Evolutionary conservation across 305 asterid genomes (phyloP).

Genomic region (Solanum chacoense): DNA sequence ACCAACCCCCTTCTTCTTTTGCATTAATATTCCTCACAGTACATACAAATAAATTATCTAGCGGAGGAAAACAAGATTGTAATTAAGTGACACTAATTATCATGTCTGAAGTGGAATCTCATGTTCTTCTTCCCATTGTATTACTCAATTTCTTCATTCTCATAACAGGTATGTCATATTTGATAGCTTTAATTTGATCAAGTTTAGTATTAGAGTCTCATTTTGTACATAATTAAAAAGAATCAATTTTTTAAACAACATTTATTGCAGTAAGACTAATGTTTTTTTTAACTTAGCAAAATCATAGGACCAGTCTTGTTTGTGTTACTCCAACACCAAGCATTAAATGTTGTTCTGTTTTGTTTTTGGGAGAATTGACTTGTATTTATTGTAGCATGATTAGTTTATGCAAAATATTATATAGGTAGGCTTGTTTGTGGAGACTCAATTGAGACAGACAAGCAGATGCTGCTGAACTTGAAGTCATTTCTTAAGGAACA

Average conservation of each 20-base stretch:
- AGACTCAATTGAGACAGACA: constrained; percentile 10
- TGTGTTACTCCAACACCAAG: background rate
- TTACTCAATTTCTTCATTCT: background rate
- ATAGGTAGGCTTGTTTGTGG: constrained; percentile 4
- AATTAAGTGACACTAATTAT: background rate
- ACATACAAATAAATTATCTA: background rate
- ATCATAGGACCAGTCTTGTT: background rate
- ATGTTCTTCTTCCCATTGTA: background rate
- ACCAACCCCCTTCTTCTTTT: background rate
- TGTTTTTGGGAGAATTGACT: background rate
- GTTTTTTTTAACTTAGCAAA: background rate
- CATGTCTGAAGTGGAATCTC: background rate
- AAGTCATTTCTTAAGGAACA: constrained; percentile 7
- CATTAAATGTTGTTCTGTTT: background rate
- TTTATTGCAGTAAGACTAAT: background rate
- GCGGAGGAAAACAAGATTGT: background rate
- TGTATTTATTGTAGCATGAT: background rate
- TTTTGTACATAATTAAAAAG: background rate
- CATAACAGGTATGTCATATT: background rate
- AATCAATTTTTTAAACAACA: background rate
- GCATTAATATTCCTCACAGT: background rate
- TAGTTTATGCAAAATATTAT: background rate
- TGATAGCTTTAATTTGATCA: background rate
- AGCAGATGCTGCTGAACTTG: constrained; percentile 3
- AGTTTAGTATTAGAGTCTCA: background rate